These are phyloP conservation scores for Cercospora berteroae DNA, from an alignment of 2,329 filamentous ascomycete species.

Conservation along the genomic window DNA sequence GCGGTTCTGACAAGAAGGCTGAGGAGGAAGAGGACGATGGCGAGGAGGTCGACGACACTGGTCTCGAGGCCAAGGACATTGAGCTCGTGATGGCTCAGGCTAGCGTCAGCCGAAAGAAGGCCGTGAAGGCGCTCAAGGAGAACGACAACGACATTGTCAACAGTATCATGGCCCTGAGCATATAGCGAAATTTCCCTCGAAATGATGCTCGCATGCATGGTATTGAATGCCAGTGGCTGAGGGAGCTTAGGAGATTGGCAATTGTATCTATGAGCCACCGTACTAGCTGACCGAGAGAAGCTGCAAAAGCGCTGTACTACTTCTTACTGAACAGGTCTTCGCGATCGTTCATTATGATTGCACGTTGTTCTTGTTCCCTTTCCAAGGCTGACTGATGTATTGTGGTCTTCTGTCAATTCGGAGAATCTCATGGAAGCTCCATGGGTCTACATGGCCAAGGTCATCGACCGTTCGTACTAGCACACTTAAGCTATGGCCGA, in stretches of 20 bases:
- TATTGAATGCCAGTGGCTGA: not conserved
- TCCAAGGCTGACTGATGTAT: not conserved
- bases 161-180: slow-evolving; percentile 93
- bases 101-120: slow-evolving; percentile 95
- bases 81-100: slow-evolving; percentile 99
- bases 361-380: not conserved
- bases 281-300: not conserved
- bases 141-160: slow-evolving; percentile 99
- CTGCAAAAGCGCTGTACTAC: slow-evolving; percentile 1
- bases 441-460: not conserved
- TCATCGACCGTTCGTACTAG: not conserved
- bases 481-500: not conserved
- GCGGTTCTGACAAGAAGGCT: slow-evolving; percentile 51
- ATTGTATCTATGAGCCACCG: not conserved
- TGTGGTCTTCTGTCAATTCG: not conserved
- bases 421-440: not conserved
- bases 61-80: slow-evolving; percentile 98
- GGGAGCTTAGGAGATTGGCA: not conserved
- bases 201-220: not conserved
- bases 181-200: slow-evolving; percentile 37
- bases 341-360: not conserved
- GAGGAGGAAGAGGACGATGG: slow-evolving; percentile 83
- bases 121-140: slow-evolving; percentile 96
- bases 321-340: not conserved
- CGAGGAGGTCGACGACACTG: slow-evolving; percentile 91